These are phyloP conservation scores for Aureobasidium sp. DNA, from an alignment of 2,329 filamentous ascomycete species.

Conservation along the genomic window DNA sequence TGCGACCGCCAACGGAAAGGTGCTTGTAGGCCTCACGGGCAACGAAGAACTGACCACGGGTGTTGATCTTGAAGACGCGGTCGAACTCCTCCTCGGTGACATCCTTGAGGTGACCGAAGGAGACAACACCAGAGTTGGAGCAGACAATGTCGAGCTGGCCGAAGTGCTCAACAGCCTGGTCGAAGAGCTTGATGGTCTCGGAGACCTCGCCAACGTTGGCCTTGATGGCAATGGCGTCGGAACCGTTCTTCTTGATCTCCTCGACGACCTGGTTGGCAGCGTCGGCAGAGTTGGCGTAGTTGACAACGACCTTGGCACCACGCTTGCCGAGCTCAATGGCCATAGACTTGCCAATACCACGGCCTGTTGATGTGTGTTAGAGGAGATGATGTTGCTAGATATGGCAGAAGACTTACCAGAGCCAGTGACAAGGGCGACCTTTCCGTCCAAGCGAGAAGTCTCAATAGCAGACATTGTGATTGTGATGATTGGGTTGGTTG, in stretches of 20 bases:
- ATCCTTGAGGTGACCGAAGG: constrained; percentile 46
- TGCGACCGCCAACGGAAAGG: constrained; percentile 42
- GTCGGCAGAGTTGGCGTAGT: constrained; percentile 57
- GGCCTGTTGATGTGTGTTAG: constrained; percentile 34
- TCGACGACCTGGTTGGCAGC: constrained; percentile 59
- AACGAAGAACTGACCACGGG: constrained; percentile 56
- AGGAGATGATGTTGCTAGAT: background rate
- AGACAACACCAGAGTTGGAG: constrained; percentile 56
- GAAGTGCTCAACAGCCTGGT: constrained; percentile 53
- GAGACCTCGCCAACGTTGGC: constrained; percentile 59
- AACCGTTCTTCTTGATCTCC: constrained; percentile 55
- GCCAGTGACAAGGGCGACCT: constrained; percentile 46
- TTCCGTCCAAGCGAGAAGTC: constrained; percentile 45
- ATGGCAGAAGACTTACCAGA: constrained; percentile 30
- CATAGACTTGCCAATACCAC: constrained; percentile 60
- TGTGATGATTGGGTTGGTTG: constrained; percentile 15
- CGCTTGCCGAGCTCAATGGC: constrained; percentile 56
- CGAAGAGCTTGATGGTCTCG: constrained; percentile 56
- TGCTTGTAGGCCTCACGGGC: constrained; percentile 48
- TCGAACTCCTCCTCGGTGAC: constrained; percentile 49
- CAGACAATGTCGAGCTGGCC: constrained; percentile 62
- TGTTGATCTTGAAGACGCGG: constrained; percentile 54
- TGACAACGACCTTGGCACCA: constrained; percentile 58
- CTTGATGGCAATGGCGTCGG: constrained; percentile 55
- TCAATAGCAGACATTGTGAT: constrained; percentile 31